Conservation (phyloP, 805 yeast species). For the Teunomyces barrocoloradensis region DNA sequence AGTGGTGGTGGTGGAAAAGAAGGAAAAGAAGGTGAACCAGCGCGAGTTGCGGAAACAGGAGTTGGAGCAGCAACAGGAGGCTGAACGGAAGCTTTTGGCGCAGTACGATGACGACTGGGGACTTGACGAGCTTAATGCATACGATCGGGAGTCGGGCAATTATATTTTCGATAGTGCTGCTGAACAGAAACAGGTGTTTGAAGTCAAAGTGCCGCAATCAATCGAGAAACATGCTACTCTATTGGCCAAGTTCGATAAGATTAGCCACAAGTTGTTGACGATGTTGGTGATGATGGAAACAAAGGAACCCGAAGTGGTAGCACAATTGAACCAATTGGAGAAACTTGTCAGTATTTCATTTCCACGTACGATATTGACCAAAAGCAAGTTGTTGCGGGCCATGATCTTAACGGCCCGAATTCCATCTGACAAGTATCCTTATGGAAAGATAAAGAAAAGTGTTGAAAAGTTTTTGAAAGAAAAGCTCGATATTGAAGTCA, state of each 20-base stretch:
- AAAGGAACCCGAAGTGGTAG: conserved; percentile 15
- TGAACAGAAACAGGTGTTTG: conserved; percentile 26
- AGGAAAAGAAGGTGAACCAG: conserved; percentile 6
- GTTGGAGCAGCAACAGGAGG: conserved; percentile 9
- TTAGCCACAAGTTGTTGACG: conserved; percentile 15
- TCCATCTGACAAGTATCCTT: conserved; percentile 20
- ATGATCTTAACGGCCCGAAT: conserved; percentile 31
- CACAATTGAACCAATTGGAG: conserved; percentile 15
- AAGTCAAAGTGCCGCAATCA: conserved; percentile 25
- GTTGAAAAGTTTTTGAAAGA: conserved; percentile 19
- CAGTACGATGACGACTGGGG: conserved; percentile 44
- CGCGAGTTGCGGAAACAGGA: conserved; percentile 16
- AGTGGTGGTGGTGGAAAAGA: neutral
- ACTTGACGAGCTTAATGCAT: conserved; percentile 32
- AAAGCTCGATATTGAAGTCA: conserved; percentile 17
- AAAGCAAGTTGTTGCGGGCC: conserved; percentile 29
- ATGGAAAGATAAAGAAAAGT: conserved; percentile 15
- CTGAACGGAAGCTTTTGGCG: conserved; percentile 11
- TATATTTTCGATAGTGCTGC: conserved; percentile 32
- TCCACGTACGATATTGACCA: conserved; percentile 30
- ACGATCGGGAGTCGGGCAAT: conserved; percentile 24
- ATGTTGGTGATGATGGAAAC: conserved; percentile 13
- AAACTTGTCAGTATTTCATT: conserved; percentile 14
- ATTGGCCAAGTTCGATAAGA: conserved; percentile 16
- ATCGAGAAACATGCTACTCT: conserved; percentile 13